A percentile compares a stretch with the other conserved stretches of the same genome.
Evolutionary conservation across 805 yeast genomes (phyloP).

Genomic region (Metschnikowia matae): DNA sequence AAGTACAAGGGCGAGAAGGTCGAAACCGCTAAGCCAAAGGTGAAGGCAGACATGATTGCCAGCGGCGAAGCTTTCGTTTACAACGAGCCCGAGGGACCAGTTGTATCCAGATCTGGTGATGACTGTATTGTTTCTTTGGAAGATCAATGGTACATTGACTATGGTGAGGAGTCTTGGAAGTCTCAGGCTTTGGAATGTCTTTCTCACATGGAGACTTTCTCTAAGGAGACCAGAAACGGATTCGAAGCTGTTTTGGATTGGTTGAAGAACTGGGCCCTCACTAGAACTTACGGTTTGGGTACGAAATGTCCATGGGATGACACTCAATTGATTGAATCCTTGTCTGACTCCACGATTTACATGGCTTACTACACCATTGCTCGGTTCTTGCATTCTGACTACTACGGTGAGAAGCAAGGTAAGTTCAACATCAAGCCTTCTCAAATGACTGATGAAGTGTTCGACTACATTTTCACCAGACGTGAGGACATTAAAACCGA

Average conservation of each 20-base stretch:
- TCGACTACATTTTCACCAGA: conserved; percentile 83
- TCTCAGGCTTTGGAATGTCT: conserved; percentile 75
- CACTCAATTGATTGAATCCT: conserved; percentile 85
- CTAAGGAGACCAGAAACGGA: conserved; percentile 81
- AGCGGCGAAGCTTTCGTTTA: conserved; percentile 80
- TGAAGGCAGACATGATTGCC: conserved; percentile 74
- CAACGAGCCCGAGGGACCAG: conserved; percentile 89
- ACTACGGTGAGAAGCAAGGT: conserved; percentile 75
- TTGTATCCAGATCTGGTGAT: conserved; percentile 93
- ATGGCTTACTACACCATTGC: conserved; percentile 91
- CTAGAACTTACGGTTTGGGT: conserved; percentile 95
- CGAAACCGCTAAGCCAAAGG: conserved; percentile 84
- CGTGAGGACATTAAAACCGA: conserved; percentile 52
- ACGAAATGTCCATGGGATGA: conserved; percentile 96
- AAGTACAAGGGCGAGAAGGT: conserved; percentile 84
- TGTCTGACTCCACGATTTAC: conserved; percentile 93
- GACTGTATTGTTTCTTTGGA: conserved; percentile 94
- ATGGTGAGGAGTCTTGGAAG: conserved; percentile 94
- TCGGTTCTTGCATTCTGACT: conserved; percentile 82
- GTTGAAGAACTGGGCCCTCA: conserved; percentile 98
- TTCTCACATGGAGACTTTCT: conserved; percentile 68
- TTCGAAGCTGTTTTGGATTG: conserved; percentile 93
- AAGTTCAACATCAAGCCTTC: conserved; percentile 70
- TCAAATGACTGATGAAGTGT: conserved; percentile 88
- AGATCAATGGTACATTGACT: conserved; percentile 97